A percentile compares a stretch with the other conserved stretches of the same genome.
These are phyloP conservation scores for Suillus paluster DNA, from an alignment of 768 basidiomycete genomes.

Conservation along the genomic window DNA sequence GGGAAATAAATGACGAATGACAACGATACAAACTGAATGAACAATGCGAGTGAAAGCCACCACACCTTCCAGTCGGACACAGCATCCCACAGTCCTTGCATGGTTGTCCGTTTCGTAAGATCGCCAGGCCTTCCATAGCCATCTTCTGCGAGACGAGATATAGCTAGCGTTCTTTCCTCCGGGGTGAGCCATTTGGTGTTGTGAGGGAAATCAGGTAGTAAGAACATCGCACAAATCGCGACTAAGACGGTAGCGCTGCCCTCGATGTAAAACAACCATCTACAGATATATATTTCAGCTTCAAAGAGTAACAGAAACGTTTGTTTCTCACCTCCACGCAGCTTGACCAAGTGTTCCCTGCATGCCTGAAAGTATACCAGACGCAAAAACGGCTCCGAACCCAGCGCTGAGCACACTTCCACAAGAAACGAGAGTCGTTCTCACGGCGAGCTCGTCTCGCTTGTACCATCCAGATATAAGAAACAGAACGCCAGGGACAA, in stretches of 20 bases:
- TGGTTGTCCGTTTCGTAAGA: constrained; percentile 3
- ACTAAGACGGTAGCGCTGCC: constrained; percentile 37
- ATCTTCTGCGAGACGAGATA: constrained; percentile 35
- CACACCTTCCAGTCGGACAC: constrained; percentile 49
- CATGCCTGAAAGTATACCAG: constrained; percentile 47
- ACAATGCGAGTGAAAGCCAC: constrained; percentile 32
- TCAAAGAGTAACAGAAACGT: not conserved
- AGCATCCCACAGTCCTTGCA: constrained; percentile 40
- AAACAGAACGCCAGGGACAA: constrained; percentile 34
- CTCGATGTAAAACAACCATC: constrained; percentile 35
- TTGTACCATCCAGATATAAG: constrained; percentile 44
- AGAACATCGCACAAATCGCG: constrained; percentile 35
- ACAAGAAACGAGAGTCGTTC: constrained; percentile 39
- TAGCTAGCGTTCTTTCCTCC: constrained; percentile 35
- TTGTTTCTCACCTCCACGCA: constrained; percentile 41
- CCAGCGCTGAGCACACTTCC: constrained; percentile 49
- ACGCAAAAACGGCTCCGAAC: constrained; percentile 48
- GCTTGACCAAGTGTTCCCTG: constrained; percentile 42
- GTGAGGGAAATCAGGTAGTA: constrained; percentile 43
- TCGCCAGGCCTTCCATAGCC: constrained; percentile 14
- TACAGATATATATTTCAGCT: not conserved
- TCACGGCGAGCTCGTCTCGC: constrained; percentile 41
- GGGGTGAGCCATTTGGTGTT: constrained; percentile 37
- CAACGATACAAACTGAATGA: constrained; percentile 17
- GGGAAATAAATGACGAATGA: constrained; percentile 30